Evolutionary conservation across 2,329 filamentous ascomycete genomes (phyloP).

Genomic region (Septoria linicola): DNA sequence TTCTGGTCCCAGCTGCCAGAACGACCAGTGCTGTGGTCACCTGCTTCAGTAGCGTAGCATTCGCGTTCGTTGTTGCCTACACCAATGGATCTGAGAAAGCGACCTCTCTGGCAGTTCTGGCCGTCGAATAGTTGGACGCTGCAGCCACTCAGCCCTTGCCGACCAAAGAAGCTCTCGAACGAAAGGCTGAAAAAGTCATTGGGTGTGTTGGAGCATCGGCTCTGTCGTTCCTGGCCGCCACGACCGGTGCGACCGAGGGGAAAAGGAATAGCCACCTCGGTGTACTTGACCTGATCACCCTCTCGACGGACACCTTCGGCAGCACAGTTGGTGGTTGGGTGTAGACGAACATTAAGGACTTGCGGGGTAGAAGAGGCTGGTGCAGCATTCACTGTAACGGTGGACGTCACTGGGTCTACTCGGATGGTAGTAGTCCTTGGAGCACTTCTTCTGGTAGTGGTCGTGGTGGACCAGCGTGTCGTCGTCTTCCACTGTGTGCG

Average conservation of each 20-base stretch:
- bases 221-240: background rate
- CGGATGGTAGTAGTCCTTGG: slow-evolving; percentile 1
- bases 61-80: slow-evolving; percentile 4
- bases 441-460: background rate
- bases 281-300: slow-evolving; percentile 2
- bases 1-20: background rate
- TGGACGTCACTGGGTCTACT: slow-evolving; percentile 1
- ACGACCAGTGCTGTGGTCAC: background rate
- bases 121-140: slow-evolving; percentile 6
- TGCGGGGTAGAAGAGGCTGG: slow-evolving; percentile 1
- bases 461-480: background rate
- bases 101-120: slow-evolving; percentile 6
- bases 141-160: slow-evolving; percentile 5
- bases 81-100: slow-evolving; percentile 2
- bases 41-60: slow-evolving; percentile 3
- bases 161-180: slow-evolving; percentile 13
- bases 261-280: background rate
- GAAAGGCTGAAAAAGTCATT: slow-evolving; percentile 12
- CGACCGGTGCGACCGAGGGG: background rate
- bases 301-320: slow-evolving; percentile 2
- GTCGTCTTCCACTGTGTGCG: background rate
- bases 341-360: slow-evolving; percentile 1
- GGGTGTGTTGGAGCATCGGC: slow-evolving; percentile 8
- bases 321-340: slow-evolving; percentile 1
- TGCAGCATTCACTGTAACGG: slow-evolving; percentile 2